Conservation (phyloP, 805 yeast species). For the Nakazawaea wickerhamii region DNA sequence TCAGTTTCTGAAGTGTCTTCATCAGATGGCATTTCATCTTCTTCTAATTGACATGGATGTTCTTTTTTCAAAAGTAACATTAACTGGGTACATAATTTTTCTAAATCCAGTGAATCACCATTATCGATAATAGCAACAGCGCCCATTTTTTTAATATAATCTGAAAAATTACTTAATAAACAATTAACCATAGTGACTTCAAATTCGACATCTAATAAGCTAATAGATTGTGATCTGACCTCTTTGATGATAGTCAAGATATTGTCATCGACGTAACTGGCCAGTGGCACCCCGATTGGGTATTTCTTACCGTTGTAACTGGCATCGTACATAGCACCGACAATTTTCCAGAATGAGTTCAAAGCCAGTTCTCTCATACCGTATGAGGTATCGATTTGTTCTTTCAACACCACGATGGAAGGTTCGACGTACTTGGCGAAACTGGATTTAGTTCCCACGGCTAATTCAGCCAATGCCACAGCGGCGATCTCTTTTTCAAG, state of each 20-base stretch:
- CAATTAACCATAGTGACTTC: slow-evolving; percentile 79
- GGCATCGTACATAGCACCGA: slow-evolving; percentile 59
- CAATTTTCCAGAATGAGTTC: slow-evolving; percentile 76
- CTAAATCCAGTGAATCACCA: slow-evolving; percentile 52
- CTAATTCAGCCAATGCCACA: slow-evolving; percentile 83
- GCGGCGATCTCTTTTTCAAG: slow-evolving; percentile 95
- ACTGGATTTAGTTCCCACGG: slow-evolving; percentile 76
- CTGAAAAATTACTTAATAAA: slow-evolving; percentile 68
- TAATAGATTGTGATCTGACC: slow-evolving; percentile 63
- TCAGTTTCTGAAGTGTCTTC: slow-evolving; percentile 53
- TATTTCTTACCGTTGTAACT: slow-evolving; percentile 41
- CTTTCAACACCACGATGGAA: slow-evolving; percentile 55
- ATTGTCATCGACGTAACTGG: slow-evolving; percentile 52
- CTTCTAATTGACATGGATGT: slow-evolving; percentile 79
- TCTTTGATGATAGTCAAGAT: slow-evolving; percentile 55
- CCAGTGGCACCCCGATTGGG: slow-evolving; percentile 61
- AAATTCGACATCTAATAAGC: slow-evolving; percentile 68
- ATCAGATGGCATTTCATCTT: slow-evolving; percentile 42
- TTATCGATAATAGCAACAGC: slow-evolving; percentile 62
- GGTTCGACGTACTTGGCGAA: slow-evolving; percentile 75
- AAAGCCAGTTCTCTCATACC: slow-evolving; percentile 89
- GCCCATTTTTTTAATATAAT: slow-evolving; percentile 66
- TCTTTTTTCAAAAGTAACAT: slow-evolving; percentile 72
- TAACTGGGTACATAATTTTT: slow-evolving; percentile 63
- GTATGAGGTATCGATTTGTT: slow-evolving; percentile 79